Percentiles rank a stretch among this genome's conserved stretches.
These are phyloP conservation scores for Curvularia sp. DNA, from an alignment of 2,329 filamentous ascomycete species.

Conservation along the genomic window DNA sequence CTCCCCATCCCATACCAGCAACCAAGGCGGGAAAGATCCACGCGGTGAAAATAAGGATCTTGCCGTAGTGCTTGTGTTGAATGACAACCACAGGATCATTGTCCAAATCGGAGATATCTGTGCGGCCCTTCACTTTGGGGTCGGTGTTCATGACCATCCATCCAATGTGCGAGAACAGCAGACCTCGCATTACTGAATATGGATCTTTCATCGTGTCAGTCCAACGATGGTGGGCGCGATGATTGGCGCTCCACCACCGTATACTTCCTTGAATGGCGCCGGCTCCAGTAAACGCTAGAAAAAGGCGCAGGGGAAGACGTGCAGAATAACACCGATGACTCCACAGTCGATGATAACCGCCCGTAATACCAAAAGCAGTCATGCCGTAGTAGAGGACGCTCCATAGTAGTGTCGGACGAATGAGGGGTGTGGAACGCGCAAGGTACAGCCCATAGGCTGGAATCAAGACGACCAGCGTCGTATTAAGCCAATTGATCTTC, in stretches of 20 bases:
- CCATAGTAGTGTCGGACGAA: conserved; percentile 74
- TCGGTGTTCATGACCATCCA: conserved; percentile 61
- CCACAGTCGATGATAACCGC: conserved; percentile 77
- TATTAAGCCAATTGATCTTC: conserved; percentile 92
- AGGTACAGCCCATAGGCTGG: conserved; percentile 75
- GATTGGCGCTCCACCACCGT: conserved; percentile 57
- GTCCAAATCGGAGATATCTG: conserved; percentile 59
- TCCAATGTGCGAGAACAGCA: conserved; percentile 57
- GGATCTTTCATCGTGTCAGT: conserved; percentile 60
- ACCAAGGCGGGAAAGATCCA: conserved; percentile 55
- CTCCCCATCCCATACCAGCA: conserved; percentile 57
- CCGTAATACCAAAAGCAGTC: conserved; percentile 70
- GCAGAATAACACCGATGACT: conserved; percentile 56
- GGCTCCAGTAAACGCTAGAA: conserved; percentile 55
- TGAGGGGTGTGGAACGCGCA: conserved; percentile 77
- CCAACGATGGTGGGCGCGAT: conserved; percentile 59
- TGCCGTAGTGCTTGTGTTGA: conserved; percentile 57
- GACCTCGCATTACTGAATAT: conserved; percentile 57
- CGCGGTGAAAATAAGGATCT: conserved; percentile 52
- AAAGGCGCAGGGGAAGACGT: conserved; percentile 52
- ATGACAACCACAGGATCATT: conserved; percentile 57
- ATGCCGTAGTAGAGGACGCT: conserved; percentile 80
- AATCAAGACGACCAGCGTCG: conserved; percentile 76
- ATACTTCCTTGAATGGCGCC: conserved; percentile 58
- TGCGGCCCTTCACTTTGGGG: conserved; percentile 57